These are phyloP conservation scores for Collybia sp. DNA, from an alignment of 768 basidiomycete genomes.

Conservation along the genomic window DNA sequence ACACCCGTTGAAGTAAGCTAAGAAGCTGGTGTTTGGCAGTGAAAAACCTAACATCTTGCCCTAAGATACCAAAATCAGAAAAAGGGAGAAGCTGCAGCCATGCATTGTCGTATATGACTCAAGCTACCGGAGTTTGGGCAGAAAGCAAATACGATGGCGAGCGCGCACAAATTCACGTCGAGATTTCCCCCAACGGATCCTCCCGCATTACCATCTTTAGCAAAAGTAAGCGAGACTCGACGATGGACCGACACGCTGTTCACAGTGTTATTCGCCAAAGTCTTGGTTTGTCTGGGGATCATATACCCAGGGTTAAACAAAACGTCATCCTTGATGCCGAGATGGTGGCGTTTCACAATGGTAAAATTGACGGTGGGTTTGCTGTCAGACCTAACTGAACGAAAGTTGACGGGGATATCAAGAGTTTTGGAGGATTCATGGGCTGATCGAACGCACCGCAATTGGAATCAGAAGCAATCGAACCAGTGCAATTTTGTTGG, in stretches of 20 bases:
- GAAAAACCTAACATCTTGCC: background rate
- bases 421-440: constrained; percentile 78
- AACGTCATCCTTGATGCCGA: constrained; percentile 74
- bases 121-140: constrained; percentile 58
- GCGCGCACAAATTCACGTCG: constrained; percentile 88
- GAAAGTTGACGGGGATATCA: background rate
- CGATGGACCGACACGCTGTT: constrained; percentile 65
- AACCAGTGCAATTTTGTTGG: constrained; percentile 1
- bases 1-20: constrained; percentile 53
- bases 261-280: constrained; percentile 57
- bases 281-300: constrained; percentile 35
- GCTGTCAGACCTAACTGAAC: background rate
- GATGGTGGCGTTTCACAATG: constrained; percentile 79
- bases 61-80: constrained; percentile 77
- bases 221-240: constrained; percentile 85
- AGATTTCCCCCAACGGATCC: constrained; percentile 30
- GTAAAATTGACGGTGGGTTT: constrained; percentile 59
- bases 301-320: constrained; percentile 20
- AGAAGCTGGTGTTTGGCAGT: background rate
- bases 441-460: constrained; percentile 55
- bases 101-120: constrained; percentile 41
- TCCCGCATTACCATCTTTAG: constrained; percentile 74
- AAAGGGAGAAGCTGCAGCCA: constrained; percentile 65
- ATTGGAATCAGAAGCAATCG: constrained; percentile 39
- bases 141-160: constrained; percentile 97